Conservation (phyloP, 2,329 filamentous ascomycete species). For the Neocatenulostroma microsporum region DNA sequence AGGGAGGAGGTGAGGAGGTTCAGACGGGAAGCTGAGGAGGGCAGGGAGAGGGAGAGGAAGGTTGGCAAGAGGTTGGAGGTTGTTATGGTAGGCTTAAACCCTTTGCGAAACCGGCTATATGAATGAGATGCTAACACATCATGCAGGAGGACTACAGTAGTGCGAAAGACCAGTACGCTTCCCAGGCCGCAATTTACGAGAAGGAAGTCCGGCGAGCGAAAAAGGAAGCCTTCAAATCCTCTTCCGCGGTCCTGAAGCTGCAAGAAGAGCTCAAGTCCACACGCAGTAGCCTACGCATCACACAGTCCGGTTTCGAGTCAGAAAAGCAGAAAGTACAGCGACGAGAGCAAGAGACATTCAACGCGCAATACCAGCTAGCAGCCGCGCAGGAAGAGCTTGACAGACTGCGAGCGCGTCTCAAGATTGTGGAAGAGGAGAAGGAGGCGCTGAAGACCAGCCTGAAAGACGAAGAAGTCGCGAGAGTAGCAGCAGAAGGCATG, state of each 20-base stretch:
- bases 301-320: constrained; percentile 53
- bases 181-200: constrained; percentile 50
- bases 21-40: constrained; percentile 55
- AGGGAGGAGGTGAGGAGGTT: constrained; percentile 54
- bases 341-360: constrained; percentile 62
- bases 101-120: constrained; percentile 6
- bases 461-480: constrained; percentile 64
- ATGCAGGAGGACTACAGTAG: constrained; percentile 60
- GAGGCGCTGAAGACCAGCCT: constrained; percentile 65
- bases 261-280: constrained; percentile 64
- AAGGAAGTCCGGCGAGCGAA: constrained; percentile 63
- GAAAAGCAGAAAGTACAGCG: constrained; percentile 56
- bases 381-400: constrained; percentile 60
- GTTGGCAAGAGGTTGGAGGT: constrained; percentile 60
- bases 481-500: constrained; percentile 63
- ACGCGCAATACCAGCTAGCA: constrained; percentile 58
- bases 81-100: constrained; percentile 54
- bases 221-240: constrained; percentile 69
- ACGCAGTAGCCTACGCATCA: constrained; percentile 47
- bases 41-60: constrained; percentile 56
- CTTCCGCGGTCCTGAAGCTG: constrained; percentile 60
- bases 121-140: constrained; percentile 10
- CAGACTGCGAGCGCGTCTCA: constrained; percentile 36
- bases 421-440: constrained; percentile 61
- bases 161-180: constrained; percentile 52